Evolutionary conservation across 148 eudicot species (phyloP).

Genomic region (Spergularia marina): DNA sequence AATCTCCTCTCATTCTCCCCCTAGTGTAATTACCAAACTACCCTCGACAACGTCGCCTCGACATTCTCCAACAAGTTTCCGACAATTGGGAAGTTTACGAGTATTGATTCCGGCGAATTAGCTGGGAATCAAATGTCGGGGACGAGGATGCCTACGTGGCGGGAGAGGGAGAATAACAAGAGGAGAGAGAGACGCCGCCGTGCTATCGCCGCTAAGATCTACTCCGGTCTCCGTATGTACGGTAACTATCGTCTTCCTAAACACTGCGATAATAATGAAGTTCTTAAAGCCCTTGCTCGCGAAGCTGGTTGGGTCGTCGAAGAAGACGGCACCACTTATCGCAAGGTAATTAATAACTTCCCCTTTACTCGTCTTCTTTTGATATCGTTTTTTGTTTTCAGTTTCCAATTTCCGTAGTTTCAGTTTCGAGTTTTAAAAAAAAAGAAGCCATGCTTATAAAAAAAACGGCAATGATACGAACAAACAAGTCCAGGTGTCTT

Average conservation of each 20-base stretch:
- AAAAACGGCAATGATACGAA: too few species aligned
- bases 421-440: too few species aligned
- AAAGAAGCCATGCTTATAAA: too few species aligned
- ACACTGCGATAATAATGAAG: conserved; percentile 94
- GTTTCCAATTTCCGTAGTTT: not conserved
- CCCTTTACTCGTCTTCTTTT: not conserved
- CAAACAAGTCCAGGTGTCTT: too few species aligned
- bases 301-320: conserved; percentile 97
- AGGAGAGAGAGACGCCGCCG: conserved; percentile 79
- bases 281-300: conserved; percentile 76
- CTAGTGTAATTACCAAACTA: not conserved
- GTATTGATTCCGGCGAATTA: not conserved
- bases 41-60: not conserved
- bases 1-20: not conserved
- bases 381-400: not conserved
- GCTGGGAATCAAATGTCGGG: conserved; percentile 48
- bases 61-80: not conserved
- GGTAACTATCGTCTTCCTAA: conserved; percentile 84
- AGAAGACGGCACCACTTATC: conserved; percentile 86
- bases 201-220: conserved; percentile 96
- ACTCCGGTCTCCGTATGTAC: conserved; percentile 72
- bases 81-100: not conserved
- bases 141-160: conserved; percentile 87
- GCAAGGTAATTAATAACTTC: conserved; percentile 45
- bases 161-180: conserved; percentile 90